These are phyloP conservation scores for Ceratocystis cubensis DNA, from an alignment of 2,329 filamentous ascomycete genomes.

Conservation along the genomic window DNA sequence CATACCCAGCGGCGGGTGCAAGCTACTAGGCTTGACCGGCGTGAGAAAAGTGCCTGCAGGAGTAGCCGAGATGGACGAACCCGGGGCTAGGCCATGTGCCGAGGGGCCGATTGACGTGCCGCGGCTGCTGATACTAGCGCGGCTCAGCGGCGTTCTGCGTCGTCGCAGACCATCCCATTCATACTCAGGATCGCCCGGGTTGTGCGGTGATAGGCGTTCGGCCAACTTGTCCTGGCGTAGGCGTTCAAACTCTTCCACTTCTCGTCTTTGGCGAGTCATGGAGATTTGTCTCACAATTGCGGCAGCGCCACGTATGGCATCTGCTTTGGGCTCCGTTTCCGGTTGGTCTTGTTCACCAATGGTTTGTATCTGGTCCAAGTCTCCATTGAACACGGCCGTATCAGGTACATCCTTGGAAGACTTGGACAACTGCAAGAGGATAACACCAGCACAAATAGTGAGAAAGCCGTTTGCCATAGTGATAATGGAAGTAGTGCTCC, in stretches of 20 bases:
- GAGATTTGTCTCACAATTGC: conserved; percentile 80
- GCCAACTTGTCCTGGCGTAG: conserved; percentile 64
- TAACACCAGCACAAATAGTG: conserved; percentile 83
- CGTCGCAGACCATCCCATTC: conserved; percentile 89
- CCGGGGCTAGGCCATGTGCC: conserved; percentile 13
- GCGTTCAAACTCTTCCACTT: conserved; percentile 65
- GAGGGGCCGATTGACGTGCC: conserved; percentile 23
- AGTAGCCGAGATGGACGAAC: conserved; percentile 13
- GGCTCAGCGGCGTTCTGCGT: conserved; percentile 42
- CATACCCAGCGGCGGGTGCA: conserved; percentile 75
- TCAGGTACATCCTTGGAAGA: conserved; percentile 96
- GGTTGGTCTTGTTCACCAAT: conserved; percentile 91
- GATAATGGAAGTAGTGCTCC: conserved; percentile 63
- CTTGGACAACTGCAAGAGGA: conserved; percentile 90
- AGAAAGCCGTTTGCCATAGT: conserved; percentile 91
- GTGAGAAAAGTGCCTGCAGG: conserved; percentile 3
- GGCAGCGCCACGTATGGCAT: conserved; percentile 83
- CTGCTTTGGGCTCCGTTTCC: conserved; percentile 92
- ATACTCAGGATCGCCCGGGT: conserved; percentile 55
- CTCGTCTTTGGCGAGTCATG: conserved; percentile 58
- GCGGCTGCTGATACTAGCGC: conserved; percentile 16
- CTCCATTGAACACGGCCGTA: conserved; percentile 77
- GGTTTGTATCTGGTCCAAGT: conserved; percentile 87
- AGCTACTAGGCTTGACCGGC: conserved; percentile 22
- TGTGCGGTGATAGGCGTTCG: conserved; percentile 61